Evolutionary conservation across 2,329 filamentous ascomycete species (phyloP), one percentile per base, ranked within the genome.

Genomic region (Rosellinia necatrix): DNA sequence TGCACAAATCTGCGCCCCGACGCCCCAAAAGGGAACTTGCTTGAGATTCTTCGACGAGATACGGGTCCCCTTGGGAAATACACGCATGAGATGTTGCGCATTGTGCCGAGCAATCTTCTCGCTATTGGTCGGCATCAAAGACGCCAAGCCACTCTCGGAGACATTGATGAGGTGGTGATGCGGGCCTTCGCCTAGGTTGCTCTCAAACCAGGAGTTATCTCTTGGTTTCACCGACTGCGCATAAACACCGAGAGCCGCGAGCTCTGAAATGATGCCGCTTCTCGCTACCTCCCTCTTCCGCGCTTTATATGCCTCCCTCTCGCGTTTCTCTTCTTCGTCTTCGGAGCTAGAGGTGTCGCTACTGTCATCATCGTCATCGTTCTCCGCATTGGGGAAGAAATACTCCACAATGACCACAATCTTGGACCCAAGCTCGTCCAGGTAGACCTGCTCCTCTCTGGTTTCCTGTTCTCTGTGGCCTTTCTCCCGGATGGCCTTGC

Each of bases 391-490:
- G 13, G 78, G 76, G 7, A 88, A 72, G 65, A 87, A 84, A 58
- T 85, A 86, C 68, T 89, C 86, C 50, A 89, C 86, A 38, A 89
- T 88, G 54, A 89, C 78, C 4, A 82, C 80, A 25, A 89, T 82
- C 66, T 86, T 87, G 43, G 80, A 80, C 1, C 82, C 84, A 0
- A 89, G 72, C 43, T 88, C 83, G 2, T 74, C 73, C 0, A 89
- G 75, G 0, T 74, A 78, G 3, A 88, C 84, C 59, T 87, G 84
- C 8, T 80, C 73, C 7, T 74, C 76, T 1, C 64, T 62, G 1
- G 76, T 79, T 2, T 78, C 72, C 63, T 87, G 80, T 64, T 87
- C 83, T 0, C 73, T 68, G 15, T 80, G 76, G 3, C 82, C 84
- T 50, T 83, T 80, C 6, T 81, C 72, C 8, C 83, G 75, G n/a